A percentile compares a stretch with the other conserved stretches of the same genome.
These are phyloP conservation scores for Meyerozyma elateridarum DNA, from an alignment of 1,139 yeast genomes.

Conservation along the genomic window DNA sequence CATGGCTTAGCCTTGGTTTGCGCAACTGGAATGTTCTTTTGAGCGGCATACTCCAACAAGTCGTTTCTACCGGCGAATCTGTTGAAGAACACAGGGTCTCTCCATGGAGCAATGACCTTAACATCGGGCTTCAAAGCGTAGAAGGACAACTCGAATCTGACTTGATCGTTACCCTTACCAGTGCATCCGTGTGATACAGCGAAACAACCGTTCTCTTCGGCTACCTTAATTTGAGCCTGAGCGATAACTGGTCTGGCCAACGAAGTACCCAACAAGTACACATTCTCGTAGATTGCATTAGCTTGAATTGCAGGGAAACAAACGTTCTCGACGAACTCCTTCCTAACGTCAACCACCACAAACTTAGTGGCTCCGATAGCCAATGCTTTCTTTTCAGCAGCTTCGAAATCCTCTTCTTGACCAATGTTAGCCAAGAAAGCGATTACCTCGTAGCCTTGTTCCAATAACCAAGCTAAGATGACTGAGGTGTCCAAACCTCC, in stretches of 20 bases:
- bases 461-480: conserved; percentile 95
- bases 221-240: conserved; percentile 94
- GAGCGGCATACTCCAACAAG: conserved; percentile 86
- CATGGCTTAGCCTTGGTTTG: conserved; percentile 99
- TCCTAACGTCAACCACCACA: conserved; percentile 90
- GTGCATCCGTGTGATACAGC: conserved; percentile 99
- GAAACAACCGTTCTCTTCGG: conserved; percentile 95
- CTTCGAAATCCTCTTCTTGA: conserved; percentile 98
- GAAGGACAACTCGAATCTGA: conserved; percentile 92
- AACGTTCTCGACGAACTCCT: conserved; percentile 89
- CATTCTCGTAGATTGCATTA: conserved; percentile 96
- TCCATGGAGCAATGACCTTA: conserved; percentile 97
- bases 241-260: conserved; percentile 98
- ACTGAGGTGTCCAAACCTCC: conserved; percentile 99
- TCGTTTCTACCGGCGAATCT: conserved; percentile 98
- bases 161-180: conserved; percentile 99
- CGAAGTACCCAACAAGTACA: conserved; percentile 92
- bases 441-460: conserved; percentile 95
- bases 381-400: conserved; percentile 92
- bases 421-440: conserved; percentile 98
- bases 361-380: conserved; percentile 96
- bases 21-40: conserved; percentile 86
- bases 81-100: conserved; percentile 90
- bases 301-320: conserved; percentile 96
- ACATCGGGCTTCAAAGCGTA: conserved; percentile 98